phyloP scores from a whole-genome alignment of 2,329 filamentous ascomycete species.

The Myriosclerotinia scirpicola region DNA sequence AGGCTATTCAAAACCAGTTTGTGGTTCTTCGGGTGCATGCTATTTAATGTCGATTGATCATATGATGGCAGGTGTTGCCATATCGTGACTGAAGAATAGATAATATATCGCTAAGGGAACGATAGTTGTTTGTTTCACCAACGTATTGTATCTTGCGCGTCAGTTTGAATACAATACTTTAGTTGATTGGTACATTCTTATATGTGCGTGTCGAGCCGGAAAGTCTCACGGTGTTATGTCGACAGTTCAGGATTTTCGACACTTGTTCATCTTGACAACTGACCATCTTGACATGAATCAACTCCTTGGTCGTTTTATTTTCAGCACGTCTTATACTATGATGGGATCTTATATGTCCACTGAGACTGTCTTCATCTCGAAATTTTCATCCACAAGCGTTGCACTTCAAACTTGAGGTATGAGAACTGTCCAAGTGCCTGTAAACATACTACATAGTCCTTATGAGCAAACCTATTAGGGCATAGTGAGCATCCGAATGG shows the following conservation, averaged over 20 bases:
- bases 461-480: background rate
- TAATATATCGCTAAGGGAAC: background rate
- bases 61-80: background rate
- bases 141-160: background rate
- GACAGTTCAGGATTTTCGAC: background rate
- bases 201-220: background rate
- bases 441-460: background rate
- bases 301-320: background rate
- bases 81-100: background rate
- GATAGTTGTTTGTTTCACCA: background rate
- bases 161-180: background rate
- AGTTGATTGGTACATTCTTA: background rate
- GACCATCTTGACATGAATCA: background rate
- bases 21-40: background rate
- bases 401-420: background rate
- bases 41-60: background rate
- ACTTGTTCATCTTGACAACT: background rate
- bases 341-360: background rate
- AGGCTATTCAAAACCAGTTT: background rate
- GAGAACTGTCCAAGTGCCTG: background rate
- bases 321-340: background rate
- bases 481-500: slow-evolving; percentile 5
- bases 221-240: background rate
- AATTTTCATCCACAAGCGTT: background rate
- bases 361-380: background rate